Percentiles rank a stretch among this genome's conserved stretches.
These are phyloP conservation scores for Neurospora sublineolata DNA, from an alignment of 495 filamentous ascomycete genomes.

Conservation along the genomic window DNA sequence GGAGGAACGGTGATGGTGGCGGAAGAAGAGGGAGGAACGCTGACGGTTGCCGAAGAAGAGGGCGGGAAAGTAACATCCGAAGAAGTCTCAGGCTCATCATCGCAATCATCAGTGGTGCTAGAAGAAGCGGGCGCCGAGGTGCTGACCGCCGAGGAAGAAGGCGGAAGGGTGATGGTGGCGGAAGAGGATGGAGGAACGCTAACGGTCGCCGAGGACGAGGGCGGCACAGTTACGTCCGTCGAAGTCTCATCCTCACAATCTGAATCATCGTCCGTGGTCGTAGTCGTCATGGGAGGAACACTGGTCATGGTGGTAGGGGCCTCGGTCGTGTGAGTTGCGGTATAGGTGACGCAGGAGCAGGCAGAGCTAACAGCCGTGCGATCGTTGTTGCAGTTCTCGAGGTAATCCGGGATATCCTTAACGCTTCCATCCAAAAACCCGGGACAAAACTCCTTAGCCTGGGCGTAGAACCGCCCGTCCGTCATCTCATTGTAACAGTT, in stretches of 20 bases:
- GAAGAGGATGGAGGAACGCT: too few relatives aligned
- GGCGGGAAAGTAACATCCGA: not conserved
- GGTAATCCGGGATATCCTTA: conserved; percentile 17
- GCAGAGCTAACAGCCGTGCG: conserved; percentile 21
- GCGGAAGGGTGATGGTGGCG: too few relatives aligned
- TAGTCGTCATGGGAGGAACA: not conserved
- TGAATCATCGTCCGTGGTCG: not conserved
- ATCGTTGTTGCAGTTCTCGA: conserved; percentile 16
- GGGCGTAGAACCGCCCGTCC: conserved; percentile 11
- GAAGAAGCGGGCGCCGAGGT: conserved; percentile 1
- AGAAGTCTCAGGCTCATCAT: not conserved
- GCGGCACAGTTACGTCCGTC: too few relatives aligned
- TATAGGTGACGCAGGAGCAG: conserved; percentile 29
- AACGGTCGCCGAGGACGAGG: too few relatives aligned
- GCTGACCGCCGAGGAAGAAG: too few relatives aligned
- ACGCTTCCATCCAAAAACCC: conserved; percentile 16
- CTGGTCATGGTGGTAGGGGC: conserved; percentile 2
- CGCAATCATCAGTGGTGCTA: conserved; percentile 10
- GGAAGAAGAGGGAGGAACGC: not conserved
- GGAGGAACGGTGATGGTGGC: not conserved
- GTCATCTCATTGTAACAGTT: conserved; percentile 25
- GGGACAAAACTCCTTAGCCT: conserved; percentile 16
- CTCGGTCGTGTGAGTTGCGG: conserved; percentile 8
- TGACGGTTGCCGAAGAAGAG: not conserved
- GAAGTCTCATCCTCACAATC: not conserved